These are phyloP conservation scores for Naganishia onofrii DNA, from an alignment of 768 basidiomycete genomes.

Conservation along the genomic window DNA sequence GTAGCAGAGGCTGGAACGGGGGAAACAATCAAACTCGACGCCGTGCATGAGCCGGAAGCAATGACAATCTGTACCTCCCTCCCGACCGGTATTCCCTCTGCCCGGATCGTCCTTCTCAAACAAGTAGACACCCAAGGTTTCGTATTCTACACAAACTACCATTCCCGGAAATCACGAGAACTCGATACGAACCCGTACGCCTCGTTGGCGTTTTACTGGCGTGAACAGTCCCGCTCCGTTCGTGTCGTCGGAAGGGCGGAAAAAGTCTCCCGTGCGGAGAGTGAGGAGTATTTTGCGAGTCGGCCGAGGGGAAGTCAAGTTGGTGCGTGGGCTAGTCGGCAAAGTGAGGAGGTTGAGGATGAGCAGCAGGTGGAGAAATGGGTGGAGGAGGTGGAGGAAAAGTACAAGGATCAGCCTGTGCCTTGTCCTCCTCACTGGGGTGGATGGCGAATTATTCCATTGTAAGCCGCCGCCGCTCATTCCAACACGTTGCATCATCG, in stretches of 20 bases:
- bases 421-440: slow-evolving; percentile 92
- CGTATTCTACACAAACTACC: slow-evolving; percentile 96
- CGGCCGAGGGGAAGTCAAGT: slow-evolving; percentile 79
- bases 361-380: slow-evolving; percentile 66
- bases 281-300: slow-evolving; percentile 74
- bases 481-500: neutral
- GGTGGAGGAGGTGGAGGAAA: slow-evolving; percentile 61
- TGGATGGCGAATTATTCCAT: slow-evolving; percentile 89
- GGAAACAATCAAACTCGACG: slow-evolving; percentile 55
- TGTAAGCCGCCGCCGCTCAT: slow-evolving; percentile 57
- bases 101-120: slow-evolving; percentile 86
- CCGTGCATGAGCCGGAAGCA: slow-evolving; percentile 81
- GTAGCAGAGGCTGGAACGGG: neutral
- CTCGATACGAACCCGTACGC: slow-evolving; percentile 73
- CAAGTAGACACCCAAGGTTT: slow-evolving; percentile 79
- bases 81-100: slow-evolving; percentile 69
- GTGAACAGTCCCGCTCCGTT: slow-evolving; percentile 73
- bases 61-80: slow-evolving; percentile 66
- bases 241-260: slow-evolving; percentile 82
- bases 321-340: slow-evolving; percentile 90
- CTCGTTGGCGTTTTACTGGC: slow-evolving; percentile 86
- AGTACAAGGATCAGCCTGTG: slow-evolving; percentile 62
- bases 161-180: slow-evolving; percentile 84
- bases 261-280: slow-evolving; percentile 69
- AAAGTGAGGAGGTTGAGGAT: slow-evolving; percentile 76